A percentile compares a stretch with the other conserved stretches of the same genome.
Evolutionary conservation across 108 stramenopile species (phyloP).

Genomic region (Fistulifera pelliculosa): DNA sequence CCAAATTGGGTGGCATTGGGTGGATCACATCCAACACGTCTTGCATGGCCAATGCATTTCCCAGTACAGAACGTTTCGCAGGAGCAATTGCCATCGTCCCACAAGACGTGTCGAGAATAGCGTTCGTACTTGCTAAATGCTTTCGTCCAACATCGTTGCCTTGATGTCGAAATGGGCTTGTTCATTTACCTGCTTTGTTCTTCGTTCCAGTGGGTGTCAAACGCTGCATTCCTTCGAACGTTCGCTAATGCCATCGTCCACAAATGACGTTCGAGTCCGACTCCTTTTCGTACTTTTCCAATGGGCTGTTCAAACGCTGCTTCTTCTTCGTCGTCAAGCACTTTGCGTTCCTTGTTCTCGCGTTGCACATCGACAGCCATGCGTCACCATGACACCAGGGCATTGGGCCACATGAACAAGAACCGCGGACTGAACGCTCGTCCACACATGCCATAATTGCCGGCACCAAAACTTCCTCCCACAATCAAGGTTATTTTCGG

Average conservation of each 20-base stretch:
- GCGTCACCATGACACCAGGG: constrained; percentile 95
- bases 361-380: constrained; percentile 90
- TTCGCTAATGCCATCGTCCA: too few species aligned
- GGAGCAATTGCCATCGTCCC: constrained; percentile 99
- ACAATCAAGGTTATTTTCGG: constrained; percentile 96
- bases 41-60: constrained; percentile 65
- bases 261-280: too few species aligned
- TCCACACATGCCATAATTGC: constrained; percentile 98
- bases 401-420: constrained; percentile 98
- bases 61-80: constrained; percentile 79
- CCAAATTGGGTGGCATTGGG: constrained; percentile 49
- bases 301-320: constrained; percentile 57
- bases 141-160: too few species aligned
- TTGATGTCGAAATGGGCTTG: too few species aligned
- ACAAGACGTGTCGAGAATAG: constrained; percentile 88
- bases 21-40: constrained; percentile 35
- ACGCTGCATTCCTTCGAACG: too few species aligned
- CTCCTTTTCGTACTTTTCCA: constrained; percentile 73
- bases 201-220: too few species aligned
- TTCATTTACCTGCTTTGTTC: too few species aligned
- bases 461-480: constrained; percentile 81
- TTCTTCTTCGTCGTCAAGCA: constrained; percentile 61
- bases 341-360: constrained; percentile 63
- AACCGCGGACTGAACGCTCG: constrained; percentile 92
- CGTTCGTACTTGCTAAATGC: too few species aligned